A percentile compares a stretch with the other conserved stretches of the same genome.
Evolutionary conservation across 495 filamentous ascomycete genomes (phyloP).

Genomic region (Neurospora sp.): DNA sequence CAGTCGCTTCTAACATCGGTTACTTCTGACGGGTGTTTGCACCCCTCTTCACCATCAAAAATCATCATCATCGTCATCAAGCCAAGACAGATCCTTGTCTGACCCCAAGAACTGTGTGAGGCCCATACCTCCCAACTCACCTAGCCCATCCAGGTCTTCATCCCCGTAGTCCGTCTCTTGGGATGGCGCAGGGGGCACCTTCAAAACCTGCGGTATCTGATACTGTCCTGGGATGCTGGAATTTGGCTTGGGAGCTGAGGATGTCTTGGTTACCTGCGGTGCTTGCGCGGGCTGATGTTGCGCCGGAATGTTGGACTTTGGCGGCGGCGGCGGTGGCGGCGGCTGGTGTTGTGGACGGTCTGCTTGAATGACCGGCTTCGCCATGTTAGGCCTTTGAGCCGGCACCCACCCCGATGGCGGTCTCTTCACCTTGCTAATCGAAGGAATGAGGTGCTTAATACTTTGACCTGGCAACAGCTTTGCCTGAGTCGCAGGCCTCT

Average conservation of each 20-base stretch:
- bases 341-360: background rate
- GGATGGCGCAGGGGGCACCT: conserved; percentile 7
- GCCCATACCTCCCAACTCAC: background rate
- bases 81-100: background rate
- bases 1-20: background rate
- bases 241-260: background rate
- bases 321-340: background rate
- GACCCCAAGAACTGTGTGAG: conserved; percentile 1
- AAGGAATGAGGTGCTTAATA: background rate
- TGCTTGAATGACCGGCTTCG: background rate
- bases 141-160: conserved; percentile 20
- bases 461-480: background rate
- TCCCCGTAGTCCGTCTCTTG: conserved; percentile 37
- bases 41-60: background rate
- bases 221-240: background rate
- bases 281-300: background rate
- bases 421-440: background rate
- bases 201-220: background rate
- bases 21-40: background rate
- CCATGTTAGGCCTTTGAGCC: background rate
- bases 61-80: background rate
- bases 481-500: background rate
- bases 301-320: background rate
- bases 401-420: background rate
- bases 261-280: background rate